phyloP scores from a whole-genome alignment of 768 basidiomycete species.

The Piloderma croceum region DNA sequence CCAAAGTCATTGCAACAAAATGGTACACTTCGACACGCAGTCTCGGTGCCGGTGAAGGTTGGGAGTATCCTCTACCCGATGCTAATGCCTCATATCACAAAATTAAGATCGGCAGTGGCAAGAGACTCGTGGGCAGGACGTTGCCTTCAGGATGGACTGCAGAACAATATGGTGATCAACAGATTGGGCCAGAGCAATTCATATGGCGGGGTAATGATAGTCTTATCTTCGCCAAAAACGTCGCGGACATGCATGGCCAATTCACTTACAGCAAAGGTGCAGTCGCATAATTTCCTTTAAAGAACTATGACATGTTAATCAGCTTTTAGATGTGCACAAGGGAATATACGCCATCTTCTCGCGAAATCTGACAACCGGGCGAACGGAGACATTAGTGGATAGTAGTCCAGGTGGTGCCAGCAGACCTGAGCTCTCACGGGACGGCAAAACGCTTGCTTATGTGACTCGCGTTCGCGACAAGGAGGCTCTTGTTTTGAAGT shows the following conservation, averaged over 20 bases:
- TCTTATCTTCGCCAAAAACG: constrained; percentile 64
- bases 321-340: constrained; percentile 50
- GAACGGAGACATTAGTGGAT: constrained; percentile 47
- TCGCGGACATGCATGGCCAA: constrained; percentile 39
- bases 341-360: constrained; percentile 71
- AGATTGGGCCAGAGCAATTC: constrained; percentile 70
- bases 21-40: constrained; percentile 67
- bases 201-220: constrained; percentile 55
- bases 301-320: neutral
- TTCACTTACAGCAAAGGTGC: constrained; percentile 67
- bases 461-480: constrained; percentile 70
- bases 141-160: constrained; percentile 59
- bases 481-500: constrained; percentile 69
- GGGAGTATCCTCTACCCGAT: constrained; percentile 54
- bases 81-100: constrained; percentile 5
- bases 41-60: constrained; percentile 68
- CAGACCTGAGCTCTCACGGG: constrained; percentile 64
- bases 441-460: constrained; percentile 66
- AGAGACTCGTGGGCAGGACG: constrained; percentile 47
- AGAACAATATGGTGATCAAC: constrained; percentile 58
- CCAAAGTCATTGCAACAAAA: constrained; percentile 65
- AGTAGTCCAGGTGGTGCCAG: constrained; percentile 67
- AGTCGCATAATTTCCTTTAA: neutral
- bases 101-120: constrained; percentile 43
- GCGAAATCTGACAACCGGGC: constrained; percentile 53